Evolutionary conservation across 192 early-diverging fungal species (phyloP).

Genomic region (Entomortierella chlamydospora): DNA sequence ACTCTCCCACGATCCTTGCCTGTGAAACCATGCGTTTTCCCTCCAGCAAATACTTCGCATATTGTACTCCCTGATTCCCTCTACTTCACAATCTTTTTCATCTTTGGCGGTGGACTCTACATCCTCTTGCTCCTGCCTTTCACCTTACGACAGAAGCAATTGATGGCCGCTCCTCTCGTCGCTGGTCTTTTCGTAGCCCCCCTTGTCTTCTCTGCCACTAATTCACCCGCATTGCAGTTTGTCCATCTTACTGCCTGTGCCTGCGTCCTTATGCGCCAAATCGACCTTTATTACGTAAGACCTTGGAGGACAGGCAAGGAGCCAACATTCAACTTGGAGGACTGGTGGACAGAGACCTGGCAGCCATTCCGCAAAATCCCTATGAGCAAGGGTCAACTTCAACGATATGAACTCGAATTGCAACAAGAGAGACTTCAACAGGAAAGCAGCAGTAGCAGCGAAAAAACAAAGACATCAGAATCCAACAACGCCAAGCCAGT

Average conservation of each 20-base stretch:
- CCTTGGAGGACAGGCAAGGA: conserved; percentile 52
- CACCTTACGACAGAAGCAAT: conserved; percentile 26
- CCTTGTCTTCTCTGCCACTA: conserved; percentile 16
- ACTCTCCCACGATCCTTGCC: conserved; percentile 36
- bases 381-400: conserved; percentile 42
- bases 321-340: conserved; percentile 39
- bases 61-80: conserved; percentile 19
- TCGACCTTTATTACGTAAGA: conserved; percentile 43
- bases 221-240: conserved; percentile 25
- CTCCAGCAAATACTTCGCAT: conserved; percentile 9
- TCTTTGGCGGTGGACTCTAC: conserved; percentile 50
- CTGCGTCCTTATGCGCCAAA: conserved; percentile 44
- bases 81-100: conserved; percentile 51
- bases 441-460: conserved; percentile 1
- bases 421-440: conserved; percentile 27
- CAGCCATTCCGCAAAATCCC: conserved; percentile 50
- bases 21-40: conserved; percentile 11
- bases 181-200: conserved; percentile 18
- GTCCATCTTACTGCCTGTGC: conserved; percentile 30
- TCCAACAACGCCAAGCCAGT: conserved; percentile 26
- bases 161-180: conserved; percentile 28
- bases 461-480: background rate
- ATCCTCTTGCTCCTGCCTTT: conserved; percentile 35
- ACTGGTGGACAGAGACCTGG: conserved; percentile 47
- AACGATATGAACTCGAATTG: conserved; percentile 33